These are phyloP conservation scores for Musa acuminata DNA, from an alignment of 176 grass and related monocot species.

Conservation along the genomic window DNA sequence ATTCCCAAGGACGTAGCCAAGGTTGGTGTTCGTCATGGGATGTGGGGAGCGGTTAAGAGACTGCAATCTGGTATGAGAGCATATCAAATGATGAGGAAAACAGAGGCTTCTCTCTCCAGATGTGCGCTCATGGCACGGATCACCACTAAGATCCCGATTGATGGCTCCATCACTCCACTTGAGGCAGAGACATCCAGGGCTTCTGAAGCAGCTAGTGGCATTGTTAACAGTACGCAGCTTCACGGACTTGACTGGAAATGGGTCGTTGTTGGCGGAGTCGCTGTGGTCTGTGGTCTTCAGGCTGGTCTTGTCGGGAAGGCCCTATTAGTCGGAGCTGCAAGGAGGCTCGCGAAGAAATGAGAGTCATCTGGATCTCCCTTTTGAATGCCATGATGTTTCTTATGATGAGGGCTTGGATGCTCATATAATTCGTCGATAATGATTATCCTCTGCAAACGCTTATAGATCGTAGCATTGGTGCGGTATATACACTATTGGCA, in stretches of 20 bases:
- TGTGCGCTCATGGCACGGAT: slow-evolving; percentile 48
- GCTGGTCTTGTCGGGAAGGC: slow-evolving; percentile 62
- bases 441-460: no score
- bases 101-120: slow-evolving; percentile 39
- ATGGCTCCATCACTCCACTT: slow-evolving; percentile 15
- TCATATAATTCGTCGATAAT: no score
- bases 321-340: slow-evolving; percentile 62
- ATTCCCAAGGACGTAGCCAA: slow-evolving; percentile 95
- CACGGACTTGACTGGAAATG: slow-evolving; percentile 83
- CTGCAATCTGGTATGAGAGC: slow-evolving; percentile 79
- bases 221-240: slow-evolving; percentile 18
- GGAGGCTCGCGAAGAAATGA: slow-evolving; percentile 62
- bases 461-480: no score
- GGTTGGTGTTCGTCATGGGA: slow-evolving; percentile 77
- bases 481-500: no score
- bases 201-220: slow-evolving; percentile 15
- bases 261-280: slow-evolving; percentile 68
- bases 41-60: slow-evolving; percentile 97
- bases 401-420: no score
- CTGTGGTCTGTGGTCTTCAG: slow-evolving; percentile 53
- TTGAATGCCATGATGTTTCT: no score
- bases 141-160: slow-evolving; percentile 41
- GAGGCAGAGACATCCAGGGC: not conserved
- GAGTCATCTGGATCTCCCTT: no score
- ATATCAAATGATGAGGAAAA: slow-evolving; percentile 52